Base-by-base conservation (phyloP, 345 rosid genomes). In the Lepidium africanum region DNA sequence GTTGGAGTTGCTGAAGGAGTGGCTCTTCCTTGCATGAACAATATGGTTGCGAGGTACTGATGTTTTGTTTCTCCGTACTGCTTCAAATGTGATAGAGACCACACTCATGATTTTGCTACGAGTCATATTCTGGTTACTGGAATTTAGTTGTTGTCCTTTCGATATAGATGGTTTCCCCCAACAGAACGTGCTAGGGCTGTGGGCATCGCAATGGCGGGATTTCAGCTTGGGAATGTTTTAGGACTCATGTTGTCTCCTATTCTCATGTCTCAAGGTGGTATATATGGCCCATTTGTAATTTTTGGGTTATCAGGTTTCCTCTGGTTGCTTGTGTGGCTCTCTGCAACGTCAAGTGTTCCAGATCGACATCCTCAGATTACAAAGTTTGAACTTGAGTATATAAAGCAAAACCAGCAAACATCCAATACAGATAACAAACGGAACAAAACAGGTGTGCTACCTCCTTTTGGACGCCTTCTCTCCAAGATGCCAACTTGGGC, bases 11-110 rank as follows among this genome's bases (percentile, higher is more conserved):
- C 96, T n/a, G 95, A 93, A 84, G 99, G 99, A 43, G 96, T 88
- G 63, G 97, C 99, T 76, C 94, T 90, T 75, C 99, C 99, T 79
- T 84, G 92, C 50, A 90, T 93, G 99, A 93, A 90, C 89, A 93
- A 93, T 72, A 88, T 93, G 99, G 85, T 90, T 51, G 92, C 85
- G 19, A 93, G 97, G 97, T 93, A 84, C 58, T 60, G 27, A 47
- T 67, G 2, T 25, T 52, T 43, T 71, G 16, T 61, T 67, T 55
- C 30, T 35, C 23, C n/a, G 6, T 49, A 76, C 41, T 47, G 12
- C 61, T 46, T 59, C 47, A 70, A 63, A 74, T 71, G 57, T 65
- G 64, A 27, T 53, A 7, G 9, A 39, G 25, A 69, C 39, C 39
- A 40, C 59, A 23, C 21, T 8, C 50, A 27, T 65, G 58, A 9